A percentile compares a stretch with the other conserved stretches of the same genome.
Conservation (phyloP, 1,284 basidiomycete species). For the Golubevia pallescens region DNA sequence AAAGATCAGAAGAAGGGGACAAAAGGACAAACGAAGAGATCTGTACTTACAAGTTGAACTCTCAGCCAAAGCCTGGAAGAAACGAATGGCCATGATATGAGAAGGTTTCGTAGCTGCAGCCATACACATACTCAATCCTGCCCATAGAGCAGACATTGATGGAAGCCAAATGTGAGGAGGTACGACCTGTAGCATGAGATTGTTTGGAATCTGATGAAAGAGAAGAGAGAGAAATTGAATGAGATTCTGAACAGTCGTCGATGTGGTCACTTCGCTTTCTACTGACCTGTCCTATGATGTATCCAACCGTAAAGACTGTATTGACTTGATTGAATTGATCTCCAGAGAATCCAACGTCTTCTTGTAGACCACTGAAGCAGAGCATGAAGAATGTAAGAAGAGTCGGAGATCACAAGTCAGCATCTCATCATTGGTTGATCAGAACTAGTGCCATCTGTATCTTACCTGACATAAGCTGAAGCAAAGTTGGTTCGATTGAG, state of each 20-base stretch:
- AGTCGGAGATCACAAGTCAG: too few relatives aligned
- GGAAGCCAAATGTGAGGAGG: conserved; percentile 44
- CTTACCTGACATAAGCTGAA: conserved; percentile 10
- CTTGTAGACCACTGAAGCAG: conserved; percentile 39
- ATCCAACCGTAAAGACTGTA: conserved; percentile 64
- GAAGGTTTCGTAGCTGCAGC: conserved; percentile 22
- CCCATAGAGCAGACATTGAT: conserved; percentile 46
- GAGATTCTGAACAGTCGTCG: too few relatives aligned
- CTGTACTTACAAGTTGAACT: conserved; percentile 66
- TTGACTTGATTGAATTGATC: conserved; percentile 61
- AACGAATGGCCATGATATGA: conserved; percentile 75
- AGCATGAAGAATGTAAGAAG: neutral
- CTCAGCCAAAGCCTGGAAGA: conserved; percentile 77
- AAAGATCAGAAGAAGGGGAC: conserved; percentile 20
- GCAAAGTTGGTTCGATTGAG: conserved; percentile 36
- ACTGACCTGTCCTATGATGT: conserved; percentile 31
- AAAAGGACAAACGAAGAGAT: neutral
- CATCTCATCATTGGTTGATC: too few relatives aligned
- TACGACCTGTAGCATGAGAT: conserved; percentile 52
- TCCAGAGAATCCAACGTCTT: conserved; percentile 35
- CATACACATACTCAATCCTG: conserved; percentile 25
- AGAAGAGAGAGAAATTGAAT: too few relatives aligned
- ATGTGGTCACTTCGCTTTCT: too few relatives aligned
- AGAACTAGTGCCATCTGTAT: neutral
- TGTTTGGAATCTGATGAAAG: conserved; percentile 43